Base-by-base conservation (phyloP, 306 rosid species). In the Cicer arietinum region DNA sequence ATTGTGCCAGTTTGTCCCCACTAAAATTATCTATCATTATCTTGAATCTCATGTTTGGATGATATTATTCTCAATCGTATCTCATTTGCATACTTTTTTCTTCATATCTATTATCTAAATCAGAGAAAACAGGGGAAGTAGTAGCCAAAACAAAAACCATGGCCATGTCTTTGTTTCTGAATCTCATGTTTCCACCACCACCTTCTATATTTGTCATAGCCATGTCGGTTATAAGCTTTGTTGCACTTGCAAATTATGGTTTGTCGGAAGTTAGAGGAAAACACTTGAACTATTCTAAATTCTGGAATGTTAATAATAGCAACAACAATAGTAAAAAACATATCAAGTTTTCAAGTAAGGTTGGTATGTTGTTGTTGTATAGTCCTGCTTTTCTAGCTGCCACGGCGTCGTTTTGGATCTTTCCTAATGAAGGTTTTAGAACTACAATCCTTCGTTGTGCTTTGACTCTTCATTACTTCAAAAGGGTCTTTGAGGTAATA, bases 281-380 rank as follows among this genome's bases (percentile, higher is more conserved):
- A 35, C 86, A 93, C 81, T 8, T 90, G 76, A 82, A 88, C 56
- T 90, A 93, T 80, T 93, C 96, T 0, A 93, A 93, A 61, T 93
- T 90, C 47, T 70, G 73, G 82, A 80, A 84, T 14, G 74, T 12
- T 5, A 18, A 40, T 30, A 48, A 7, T 11, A 16, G 16, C 0
- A 14, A 0, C 2, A 30, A 74, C 37, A 25, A 66, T 16, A 5
- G 35, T 66, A 1, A 17, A 42, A 80, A 42, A 0, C 16, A 74
- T 48, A 52, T 76, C 18, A 75, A 82, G 51, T 25, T 94, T 10
- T 67, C 94, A 0, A 22, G 91, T 45, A 86, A 61, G 79, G 45
- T 54, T 0, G 94, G 96, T 2, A 94, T 94, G 98, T 84, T 90
- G 16, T 3, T 88, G 9, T n/a, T 63, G 0, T 91, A 94, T 16